phyloP scores from a whole-genome alignment of 2,329 filamentous ascomycete genomes.

The Nigrospora sphaerica region DNA sequence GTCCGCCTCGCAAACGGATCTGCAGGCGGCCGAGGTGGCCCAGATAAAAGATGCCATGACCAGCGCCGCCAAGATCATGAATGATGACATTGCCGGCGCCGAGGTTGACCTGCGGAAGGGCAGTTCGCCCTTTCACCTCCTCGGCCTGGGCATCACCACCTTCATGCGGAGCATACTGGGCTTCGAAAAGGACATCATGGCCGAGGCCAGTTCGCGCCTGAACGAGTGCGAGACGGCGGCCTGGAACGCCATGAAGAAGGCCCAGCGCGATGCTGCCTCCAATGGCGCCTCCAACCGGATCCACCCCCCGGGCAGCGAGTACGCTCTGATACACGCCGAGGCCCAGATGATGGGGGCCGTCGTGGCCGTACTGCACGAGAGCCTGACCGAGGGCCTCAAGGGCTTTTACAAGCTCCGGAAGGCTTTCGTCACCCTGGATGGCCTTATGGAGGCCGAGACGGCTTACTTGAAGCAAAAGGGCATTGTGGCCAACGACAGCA shows the following conservation, averaged over 20 bases:
- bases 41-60: slow-evolving; percentile 54
- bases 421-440: slow-evolving; percentile 76
- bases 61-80: slow-evolving; percentile 69
- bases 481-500: slow-evolving; percentile 9
- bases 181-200: slow-evolving; percentile 88
- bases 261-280: slow-evolving; percentile 51
- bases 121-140: slow-evolving; percentile 78
- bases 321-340: slow-evolving; percentile 75
- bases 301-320: slow-evolving; percentile 82
- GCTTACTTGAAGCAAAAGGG: slow-evolving; percentile 35
- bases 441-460: slow-evolving; percentile 68
- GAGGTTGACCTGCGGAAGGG: slow-evolving; percentile 65
- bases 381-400: slow-evolving; percentile 80
- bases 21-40: slow-evolving; percentile 36
- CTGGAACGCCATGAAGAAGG: slow-evolving; percentile 68
- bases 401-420: slow-evolving; percentile 91
- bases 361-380: slow-evolving; percentile 85
- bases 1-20: slow-evolving; percentile 21
- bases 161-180: slow-evolving; percentile 85
- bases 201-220: slow-evolving; percentile 67
- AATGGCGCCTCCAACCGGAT: slow-evolving; percentile 33
- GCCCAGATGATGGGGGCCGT: slow-evolving; percentile 85
- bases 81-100: slow-evolving; percentile 83
- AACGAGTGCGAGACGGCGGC: slow-evolving; percentile 70
- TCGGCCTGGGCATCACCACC: slow-evolving; percentile 72